Base-by-base conservation (phyloP, 2,329 filamentous ascomycete genomes). In the Fusarium beomiforme region DNA sequence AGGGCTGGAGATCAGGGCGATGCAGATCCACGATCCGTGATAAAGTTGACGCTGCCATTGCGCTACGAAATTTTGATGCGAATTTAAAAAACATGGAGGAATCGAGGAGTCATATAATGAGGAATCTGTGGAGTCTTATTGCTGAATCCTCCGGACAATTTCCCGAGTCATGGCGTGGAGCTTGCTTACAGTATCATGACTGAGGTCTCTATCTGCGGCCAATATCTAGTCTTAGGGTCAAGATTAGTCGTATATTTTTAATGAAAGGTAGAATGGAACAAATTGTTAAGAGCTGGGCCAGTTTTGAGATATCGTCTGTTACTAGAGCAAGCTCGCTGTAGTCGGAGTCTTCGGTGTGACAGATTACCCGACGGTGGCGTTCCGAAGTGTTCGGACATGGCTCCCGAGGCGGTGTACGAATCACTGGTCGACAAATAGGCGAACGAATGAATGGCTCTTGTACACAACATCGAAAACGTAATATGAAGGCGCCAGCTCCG, bases 1-100 rank as follows among this genome's bases (percentile, higher is more conserved):
- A 24, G 2, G 56, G 39, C 4, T 42, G 49, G 6, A 67, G 46
- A 29, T 51, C 23, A 2, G 64, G 64, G 3, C 64, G 43, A 37
- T 67, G 43, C 43, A 68, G 49, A 13, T 68, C 3, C 6, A 67
- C 49, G 2, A 67, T 24, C 6, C 51, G 37, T 3, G 64, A 68
- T 1, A 68, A 6, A 1, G 3, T 46, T 26, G 44, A 16, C 17
- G 29, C 2, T 5, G 49, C 19, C 64, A 67, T 67, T 13, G 19
- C 23, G 10, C 0, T 6, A 9, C 3, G 2, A 8, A 11, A 9
- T 5, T 0, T 8, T 10, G 14, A 4, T 5, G 11, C 8, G 6
- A 16, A 5, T n/a, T 17, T 9, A 10, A n/a, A 7, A 17, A 13
- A 2, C 2, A 6, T 13, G 13, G 21, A 17, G 17, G 8, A 17